Conservation (phyloP, 345 rosid species). For the Carallia pectinifolia region DNA sequence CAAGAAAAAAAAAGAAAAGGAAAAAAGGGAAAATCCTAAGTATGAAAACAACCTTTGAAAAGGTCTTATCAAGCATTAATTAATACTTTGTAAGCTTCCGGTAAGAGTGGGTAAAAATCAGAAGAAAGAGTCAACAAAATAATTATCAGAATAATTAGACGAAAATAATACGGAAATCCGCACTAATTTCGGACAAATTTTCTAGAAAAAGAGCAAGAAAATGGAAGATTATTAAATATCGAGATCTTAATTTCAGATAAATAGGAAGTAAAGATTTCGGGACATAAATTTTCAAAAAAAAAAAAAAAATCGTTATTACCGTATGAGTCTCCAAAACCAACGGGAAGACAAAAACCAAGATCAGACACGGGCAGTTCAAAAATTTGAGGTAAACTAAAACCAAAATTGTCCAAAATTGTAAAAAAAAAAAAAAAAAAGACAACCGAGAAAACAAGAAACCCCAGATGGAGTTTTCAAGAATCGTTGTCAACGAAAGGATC, state of each 20-base stretch:
- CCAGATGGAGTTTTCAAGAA: not conserved
- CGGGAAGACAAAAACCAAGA: too few species aligned
- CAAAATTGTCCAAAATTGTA: not conserved
- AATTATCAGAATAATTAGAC: too few species aligned
- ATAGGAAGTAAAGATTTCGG: not conserved
- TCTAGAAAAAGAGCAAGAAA: not conserved
- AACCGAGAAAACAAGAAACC: not conserved
- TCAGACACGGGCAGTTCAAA: not conserved
- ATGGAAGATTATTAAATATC: not conserved
- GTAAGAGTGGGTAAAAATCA: too few species aligned
- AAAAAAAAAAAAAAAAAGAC: not conserved
- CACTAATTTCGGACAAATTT: not conserved
- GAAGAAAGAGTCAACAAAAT: too few species aligned
- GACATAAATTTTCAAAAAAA: not conserved
- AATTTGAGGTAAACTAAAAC: not conserved
- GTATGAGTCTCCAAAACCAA: too few species aligned
- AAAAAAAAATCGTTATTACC: too few species aligned
- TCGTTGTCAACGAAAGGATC: not conserved
- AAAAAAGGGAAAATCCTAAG: too few species aligned
- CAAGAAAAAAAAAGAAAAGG: too few species aligned
- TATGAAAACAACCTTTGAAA: too few species aligned
- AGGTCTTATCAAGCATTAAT: too few species aligned
- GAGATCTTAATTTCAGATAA: conserved; percentile 1
- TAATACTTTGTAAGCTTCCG: too few species aligned
- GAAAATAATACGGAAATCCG: too few species aligned